A percentile compares a stretch with the other conserved stretches of the same genome.
Conservation (phyloP, 768 basidiomycete genomes). For the Brasilioporus rufonigricans region DNA sequence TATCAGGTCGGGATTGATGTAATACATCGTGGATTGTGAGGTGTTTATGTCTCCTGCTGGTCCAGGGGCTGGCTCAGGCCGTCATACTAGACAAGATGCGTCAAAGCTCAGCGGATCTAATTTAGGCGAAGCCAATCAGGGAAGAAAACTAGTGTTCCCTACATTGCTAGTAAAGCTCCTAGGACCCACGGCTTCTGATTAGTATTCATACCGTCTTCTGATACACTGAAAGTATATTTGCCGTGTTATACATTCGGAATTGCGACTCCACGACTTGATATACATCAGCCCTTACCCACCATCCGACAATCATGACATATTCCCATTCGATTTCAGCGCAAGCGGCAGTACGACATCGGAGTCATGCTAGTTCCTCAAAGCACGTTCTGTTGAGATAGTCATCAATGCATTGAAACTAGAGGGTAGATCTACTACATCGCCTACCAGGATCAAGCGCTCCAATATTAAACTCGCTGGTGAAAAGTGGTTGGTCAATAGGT, state of each 20-base stretch:
- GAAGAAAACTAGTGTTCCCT: background rate
- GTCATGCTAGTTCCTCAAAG: background rate
- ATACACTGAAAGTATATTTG: too few relatives aligned
- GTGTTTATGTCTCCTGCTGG: too few relatives aligned
- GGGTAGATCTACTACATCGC: background rate
- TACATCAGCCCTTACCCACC: background rate
- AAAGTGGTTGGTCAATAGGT: background rate
- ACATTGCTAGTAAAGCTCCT: too few relatives aligned
- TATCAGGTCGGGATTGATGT: too few relatives aligned
- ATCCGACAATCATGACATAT: background rate
- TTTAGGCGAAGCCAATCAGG: too few relatives aligned
- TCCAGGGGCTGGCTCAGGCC: too few relatives aligned
- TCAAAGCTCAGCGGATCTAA: too few relatives aligned
- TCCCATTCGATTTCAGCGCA: background rate
- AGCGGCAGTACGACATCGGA: background rate
- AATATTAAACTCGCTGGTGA: conserved; percentile 15
- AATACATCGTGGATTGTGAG: too few relatives aligned
- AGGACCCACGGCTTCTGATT: too few relatives aligned
- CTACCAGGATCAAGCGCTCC: background rate
- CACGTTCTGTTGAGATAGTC: background rate
- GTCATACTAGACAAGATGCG: too few relatives aligned
- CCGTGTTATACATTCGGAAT: background rate
- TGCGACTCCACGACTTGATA: background rate
- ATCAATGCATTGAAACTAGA: background rate
- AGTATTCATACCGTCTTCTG: too few relatives aligned